Base-by-base conservation (phyloP, 768 basidiomycete species). In the Zangia roseola region DNA sequence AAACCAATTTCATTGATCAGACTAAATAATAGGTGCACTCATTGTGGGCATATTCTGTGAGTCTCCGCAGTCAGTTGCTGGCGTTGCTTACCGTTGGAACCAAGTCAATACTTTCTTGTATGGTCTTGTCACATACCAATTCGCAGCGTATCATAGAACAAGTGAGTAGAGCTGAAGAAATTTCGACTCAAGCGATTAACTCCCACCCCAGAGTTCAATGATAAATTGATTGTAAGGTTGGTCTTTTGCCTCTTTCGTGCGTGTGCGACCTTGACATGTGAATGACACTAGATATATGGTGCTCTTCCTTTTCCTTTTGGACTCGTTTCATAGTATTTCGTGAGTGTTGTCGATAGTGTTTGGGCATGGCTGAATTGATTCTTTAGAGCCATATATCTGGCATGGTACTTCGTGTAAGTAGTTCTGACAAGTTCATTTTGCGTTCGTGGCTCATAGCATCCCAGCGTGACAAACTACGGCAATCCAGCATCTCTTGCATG, bases 91-190 rank as follows among this genome's bases (percentile, higher is more conserved):
- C 12, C 28, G 9, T 13, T 28, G 28, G 28, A 28, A 28, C 13
- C 28, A 12, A 28, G 28, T 28, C 10, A 28, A 28, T 13, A 58
- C 57, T 17, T 58, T 47, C 24, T 51, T 75, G 8, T 75, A 71
- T 45, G 74, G 74, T 2, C 61, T 75, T 14, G 74, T 74, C 48
- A 63, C 67, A 7, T 72, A 67, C 57, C 72, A 74, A 47, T 75
- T 74, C 50, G 62, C 69, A 10, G 57, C 65, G 6, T 75, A 75
- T 51, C 58, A 67, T 54, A 66, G 63, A 28, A 48, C 43, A 43
- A 36, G 45, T 40, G 40, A 44, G 57, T 44, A 28, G 28, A 10
- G 28, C 5, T 28, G 28, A 13, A 28, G 13, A 10, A 9, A 13
- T 13, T 2, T 2, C 1, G 4, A 5, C 16, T 40, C 40, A 9